A percentile compares a stretch with the other conserved stretches of the same genome.
These are phyloP conservation scores for Botrytis aclada DNA, from an alignment of 2,329 filamentous ascomycete genomes.

Conservation along the genomic window DNA sequence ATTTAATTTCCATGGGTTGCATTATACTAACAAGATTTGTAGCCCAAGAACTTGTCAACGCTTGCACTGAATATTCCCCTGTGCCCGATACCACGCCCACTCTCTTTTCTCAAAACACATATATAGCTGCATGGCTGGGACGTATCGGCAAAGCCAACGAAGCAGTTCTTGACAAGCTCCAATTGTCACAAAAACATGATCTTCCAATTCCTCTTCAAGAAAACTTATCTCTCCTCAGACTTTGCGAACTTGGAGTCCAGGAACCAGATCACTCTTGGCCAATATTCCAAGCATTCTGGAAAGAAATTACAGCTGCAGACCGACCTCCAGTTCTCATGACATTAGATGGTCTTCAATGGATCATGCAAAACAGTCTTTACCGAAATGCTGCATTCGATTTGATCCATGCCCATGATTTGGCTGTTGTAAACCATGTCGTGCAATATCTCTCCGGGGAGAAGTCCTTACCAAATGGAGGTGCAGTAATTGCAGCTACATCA, in stretches of 20 bases:
- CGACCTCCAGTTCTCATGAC: conserved; percentile 62
- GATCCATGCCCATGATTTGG: conserved; percentile 84
- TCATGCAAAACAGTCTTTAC: conserved; percentile 78
- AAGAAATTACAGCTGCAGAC: conserved; percentile 62
- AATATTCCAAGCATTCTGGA: conserved; percentile 77
- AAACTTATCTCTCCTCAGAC: conserved; percentile 60
- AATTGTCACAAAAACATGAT: conserved; percentile 50
- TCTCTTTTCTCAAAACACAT: conserved; percentile 75
- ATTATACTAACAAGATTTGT: conserved; percentile 25
- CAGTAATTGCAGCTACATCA: conserved; percentile 71
- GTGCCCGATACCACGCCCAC: conserved; percentile 56
- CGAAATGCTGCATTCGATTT: conserved; percentile 64
- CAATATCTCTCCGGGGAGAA: conserved; percentile 63
- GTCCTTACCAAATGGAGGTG: conserved; percentile 67
- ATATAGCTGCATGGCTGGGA: conserved; percentile 70
- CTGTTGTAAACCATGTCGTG: conserved; percentile 71
- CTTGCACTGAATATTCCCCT: conserved; percentile 74
- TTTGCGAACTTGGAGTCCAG: conserved; percentile 65
- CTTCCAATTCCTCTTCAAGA: conserved; percentile 58
- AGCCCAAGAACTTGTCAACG: conserved; percentile 80
- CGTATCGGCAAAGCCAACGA: conserved; percentile 72
- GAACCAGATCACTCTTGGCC: conserved; percentile 77
- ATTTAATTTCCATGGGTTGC: background rate
- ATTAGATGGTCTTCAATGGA: conserved; percentile 75
- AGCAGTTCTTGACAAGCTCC: conserved; percentile 54